Base-by-base conservation (phyloP, 2,329 filamentous ascomycete species). In the Colletotrichum limetticola region DNA sequence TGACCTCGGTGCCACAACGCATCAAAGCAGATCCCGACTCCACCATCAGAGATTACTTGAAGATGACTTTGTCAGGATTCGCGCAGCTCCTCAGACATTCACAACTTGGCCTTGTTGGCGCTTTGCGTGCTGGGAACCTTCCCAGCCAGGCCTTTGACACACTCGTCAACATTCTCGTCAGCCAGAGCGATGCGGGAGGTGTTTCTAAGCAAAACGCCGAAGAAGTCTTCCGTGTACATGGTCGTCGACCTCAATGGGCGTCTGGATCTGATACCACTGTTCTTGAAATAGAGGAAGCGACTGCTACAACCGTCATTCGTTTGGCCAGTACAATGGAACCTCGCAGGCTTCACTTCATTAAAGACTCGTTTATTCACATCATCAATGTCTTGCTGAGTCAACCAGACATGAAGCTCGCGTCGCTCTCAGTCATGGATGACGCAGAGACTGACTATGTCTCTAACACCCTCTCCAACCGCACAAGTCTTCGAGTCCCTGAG, bases 1-100 rank as follows among this genome's bases (percentile, higher is more conserved):
- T 86, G 70, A 85, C 83, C 69, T 56, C 52, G 8, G 66, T 63
- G 30, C 66, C 75, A 12, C 80, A 78, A 32, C 67, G 80, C 7
- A 64, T 80, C 12, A 71, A 74, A 2, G 30, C 80, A 0, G 68
- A 71, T 1, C 55, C 72, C 12, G 59, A 75, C 1, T 66, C 57
- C 9, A 66, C 74, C 2, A 57, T 89, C 9, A 58, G 70, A 16
- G 69, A 77, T 2, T 5, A 74, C 2, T 56, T 69, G 12, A 70
- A 74, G 63, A 67, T 24, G 6, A 37, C 78, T 1, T 56, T 77
- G 32, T 58, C 72, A 11, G 68, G 70, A 8, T 70, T 78, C 8
- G 75, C 77, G 56, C 63, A 69, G 8, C 58, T 67, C 49, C 57
- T 65, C 14, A 75, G 63, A 56, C 77, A 81, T 53, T 80, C 77